Conservation (phyloP, 495 filamentous ascomycete genomes). For the Parathielavia hyrcaniae region DNA sequence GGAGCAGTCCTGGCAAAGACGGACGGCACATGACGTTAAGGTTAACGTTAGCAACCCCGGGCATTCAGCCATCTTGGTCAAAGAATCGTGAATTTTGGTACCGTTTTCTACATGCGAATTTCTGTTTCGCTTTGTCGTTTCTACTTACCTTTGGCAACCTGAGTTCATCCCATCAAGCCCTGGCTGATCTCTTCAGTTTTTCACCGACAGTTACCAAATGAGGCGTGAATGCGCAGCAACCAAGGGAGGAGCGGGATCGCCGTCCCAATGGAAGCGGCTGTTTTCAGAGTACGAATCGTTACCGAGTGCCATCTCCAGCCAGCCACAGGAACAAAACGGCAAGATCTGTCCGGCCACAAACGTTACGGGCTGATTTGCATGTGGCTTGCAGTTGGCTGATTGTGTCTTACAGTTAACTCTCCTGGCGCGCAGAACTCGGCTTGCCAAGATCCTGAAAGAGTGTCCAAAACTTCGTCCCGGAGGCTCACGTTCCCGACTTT, state of each 20-base stretch:
- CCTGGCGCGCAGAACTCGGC: too few relatives aligned
- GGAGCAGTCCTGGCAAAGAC: not conserved
- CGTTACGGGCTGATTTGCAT: conserved; percentile 11
- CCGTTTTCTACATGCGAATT: not conserved
- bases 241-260: too few relatives aligned
- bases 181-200: not conserved
- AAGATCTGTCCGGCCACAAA: not conserved
- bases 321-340: not conserved
- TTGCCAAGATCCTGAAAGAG: not conserved
- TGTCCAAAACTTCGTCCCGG: too few relatives aligned
- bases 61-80: too few relatives aligned
- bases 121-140: conserved; percentile 1
- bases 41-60: too few relatives aligned
- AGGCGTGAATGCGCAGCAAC: too few relatives aligned
- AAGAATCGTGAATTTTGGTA: too few relatives aligned
- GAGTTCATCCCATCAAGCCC: not conserved
- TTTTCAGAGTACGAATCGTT: too few relatives aligned
- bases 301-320: not conserved
- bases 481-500: too few relatives aligned
- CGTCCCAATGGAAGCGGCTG: too few relatives aligned
- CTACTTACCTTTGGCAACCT: not conserved
- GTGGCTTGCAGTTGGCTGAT: conserved; percentile 16
- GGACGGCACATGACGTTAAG: too few relatives aligned
- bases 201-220: too few relatives aligned
- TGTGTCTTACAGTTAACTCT: not conserved